Conservation (phyloP, 768 basidiomycete species). For the Plicaturopsis crispa region DNA sequence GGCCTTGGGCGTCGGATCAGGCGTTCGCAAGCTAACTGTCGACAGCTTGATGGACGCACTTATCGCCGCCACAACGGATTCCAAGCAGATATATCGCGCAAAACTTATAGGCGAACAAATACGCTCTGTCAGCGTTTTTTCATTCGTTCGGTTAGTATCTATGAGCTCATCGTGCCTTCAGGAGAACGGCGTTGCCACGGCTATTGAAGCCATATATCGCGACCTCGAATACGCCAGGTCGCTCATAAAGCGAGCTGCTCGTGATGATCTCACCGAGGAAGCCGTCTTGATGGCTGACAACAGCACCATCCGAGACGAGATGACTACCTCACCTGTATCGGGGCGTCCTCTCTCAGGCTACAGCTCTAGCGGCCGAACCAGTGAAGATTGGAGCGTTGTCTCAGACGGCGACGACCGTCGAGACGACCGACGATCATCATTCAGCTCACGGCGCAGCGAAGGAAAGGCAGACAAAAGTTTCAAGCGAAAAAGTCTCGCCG, state of each 20-base stretch:
- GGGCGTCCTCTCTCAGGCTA: conserved; percentile 20
- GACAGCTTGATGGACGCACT: conserved; percentile 75
- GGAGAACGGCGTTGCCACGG: conserved; percentile 93
- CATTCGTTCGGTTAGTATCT: neutral
- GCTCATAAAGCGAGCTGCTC: conserved; percentile 56
- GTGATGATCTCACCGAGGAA: conserved; percentile 11
- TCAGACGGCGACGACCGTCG: conserved; percentile 64
- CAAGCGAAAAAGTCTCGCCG: conserved; percentile 58
- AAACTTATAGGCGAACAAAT: conserved; percentile 82
- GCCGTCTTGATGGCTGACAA: conserved; percentile 27
- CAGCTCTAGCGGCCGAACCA: conserved; percentile 49
- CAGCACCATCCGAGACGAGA: conserved; percentile 21
- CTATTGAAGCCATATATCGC: conserved; percentile 93
- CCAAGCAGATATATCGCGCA: conserved; percentile 84
- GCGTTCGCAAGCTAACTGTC: conserved; percentile 82
- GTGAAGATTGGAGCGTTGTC: conserved; percentile 86
- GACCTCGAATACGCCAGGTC: conserved; percentile 93
- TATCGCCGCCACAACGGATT: conserved; percentile 73
- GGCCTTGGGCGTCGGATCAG: conserved; percentile 84
- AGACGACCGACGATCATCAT: conserved; percentile 52
- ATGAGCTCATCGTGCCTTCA: conserved; percentile 20
- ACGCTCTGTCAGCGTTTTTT: conserved; percentile 47
- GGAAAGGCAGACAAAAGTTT: conserved; percentile 24
- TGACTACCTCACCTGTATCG: conserved; percentile 9
- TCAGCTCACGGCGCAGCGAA: conserved; percentile 42